These are phyloP conservation scores for Rhynchosporium secalis DNA, from an alignment of 2,329 filamentous ascomycete species.

Conservation along the genomic window DNA sequence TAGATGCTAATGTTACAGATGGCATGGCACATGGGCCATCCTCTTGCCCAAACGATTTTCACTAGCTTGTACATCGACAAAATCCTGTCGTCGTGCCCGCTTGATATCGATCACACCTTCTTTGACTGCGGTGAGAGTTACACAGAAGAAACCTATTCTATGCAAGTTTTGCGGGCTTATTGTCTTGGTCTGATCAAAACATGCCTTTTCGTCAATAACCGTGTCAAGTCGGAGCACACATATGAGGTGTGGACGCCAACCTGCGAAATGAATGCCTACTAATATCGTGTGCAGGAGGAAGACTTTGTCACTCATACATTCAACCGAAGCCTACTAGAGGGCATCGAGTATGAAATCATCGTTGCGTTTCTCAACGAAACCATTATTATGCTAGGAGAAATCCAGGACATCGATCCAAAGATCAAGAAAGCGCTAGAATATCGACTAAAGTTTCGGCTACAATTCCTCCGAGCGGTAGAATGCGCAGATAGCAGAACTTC, in stretches of 20 bases:
- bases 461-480: constrained; percentile 57
- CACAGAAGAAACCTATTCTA: constrained; percentile 48
- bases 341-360: constrained; percentile 51
- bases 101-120: constrained; percentile 49
- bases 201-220: constrained; percentile 75
- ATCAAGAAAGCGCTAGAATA: constrained; percentile 57
- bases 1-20: constrained; percentile 55
- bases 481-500: constrained; percentile 52
- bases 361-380: constrained; percentile 41
- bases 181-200: constrained; percentile 82
- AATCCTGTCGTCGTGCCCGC: constrained; percentile 70
- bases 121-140: constrained; percentile 33
- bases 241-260: constrained; percentile 66
- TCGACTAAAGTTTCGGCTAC: constrained; percentile 66
- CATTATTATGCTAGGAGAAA: constrained; percentile 27
- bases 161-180: constrained; percentile 75
- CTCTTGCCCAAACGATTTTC: constrained; percentile 90
- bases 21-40: constrained; percentile 96
- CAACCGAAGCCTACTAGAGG: constrained; percentile 71
- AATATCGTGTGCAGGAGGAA: constrained; percentile 67
- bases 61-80: constrained; percentile 89
- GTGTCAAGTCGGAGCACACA: constrained; percentile 79
- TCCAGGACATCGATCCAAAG: constrained; percentile 38
- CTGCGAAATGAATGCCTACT: background rate
- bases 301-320: constrained; percentile 95